Conservation (phyloP, 2,329 filamentous ascomycete species). For the Penicillium sp. region DNA sequence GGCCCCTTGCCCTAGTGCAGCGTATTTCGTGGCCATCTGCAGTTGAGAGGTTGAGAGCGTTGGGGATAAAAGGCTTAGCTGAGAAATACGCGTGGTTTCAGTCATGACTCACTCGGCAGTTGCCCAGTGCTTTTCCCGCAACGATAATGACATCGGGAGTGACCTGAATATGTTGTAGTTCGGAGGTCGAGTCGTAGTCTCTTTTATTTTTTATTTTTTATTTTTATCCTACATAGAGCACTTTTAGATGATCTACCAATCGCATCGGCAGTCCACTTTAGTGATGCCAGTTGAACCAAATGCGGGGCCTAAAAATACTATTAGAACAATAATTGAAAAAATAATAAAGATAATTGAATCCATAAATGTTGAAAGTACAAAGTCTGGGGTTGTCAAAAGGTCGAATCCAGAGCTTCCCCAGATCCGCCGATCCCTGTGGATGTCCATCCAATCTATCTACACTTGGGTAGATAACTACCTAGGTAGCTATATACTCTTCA, state of each 20-base stretch:
- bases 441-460: neutral
- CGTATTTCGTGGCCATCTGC: neutral
- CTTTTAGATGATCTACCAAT: neutral
- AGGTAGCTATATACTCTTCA: neutral
- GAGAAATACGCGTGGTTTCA: constrained; percentile 11
- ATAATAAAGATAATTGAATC: neutral
- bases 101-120: constrained; percentile 2
- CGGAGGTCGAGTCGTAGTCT: too few species aligned
- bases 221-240: too few species aligned
- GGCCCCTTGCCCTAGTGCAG: neutral
- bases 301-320: neutral
- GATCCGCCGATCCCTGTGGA: constrained; percentile 8
- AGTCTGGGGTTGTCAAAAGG: neutral
- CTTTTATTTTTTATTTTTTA: too few species aligned
- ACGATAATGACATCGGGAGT: too few species aligned
- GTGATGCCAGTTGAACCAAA: neutral
- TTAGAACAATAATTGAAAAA: neutral
- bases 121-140: neutral
- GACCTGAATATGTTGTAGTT: too few species aligned
- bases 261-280: neutral
- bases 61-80: constrained; percentile 6
- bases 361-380: neutral
- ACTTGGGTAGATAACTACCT: neutral
- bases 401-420: constrained; percentile 9
- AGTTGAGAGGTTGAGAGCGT: neutral